Base-by-base conservation (phyloP, 1,284 basidiomycete species). In the Rhodotorula sp. region DNA sequence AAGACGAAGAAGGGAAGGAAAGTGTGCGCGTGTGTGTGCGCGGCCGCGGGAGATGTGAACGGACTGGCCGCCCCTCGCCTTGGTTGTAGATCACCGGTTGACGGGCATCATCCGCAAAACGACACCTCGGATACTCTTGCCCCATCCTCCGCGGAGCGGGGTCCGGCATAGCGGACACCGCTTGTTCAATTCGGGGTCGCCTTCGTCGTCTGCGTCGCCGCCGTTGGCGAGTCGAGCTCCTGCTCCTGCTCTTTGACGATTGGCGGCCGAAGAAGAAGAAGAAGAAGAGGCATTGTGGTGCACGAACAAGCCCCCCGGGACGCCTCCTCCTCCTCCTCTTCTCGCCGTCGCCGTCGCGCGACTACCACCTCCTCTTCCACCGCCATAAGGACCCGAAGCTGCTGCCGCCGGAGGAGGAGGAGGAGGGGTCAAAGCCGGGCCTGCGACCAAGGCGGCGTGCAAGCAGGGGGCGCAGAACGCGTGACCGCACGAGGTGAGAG, bases 401-500 rank as follows among this genome's bases (percentile, higher is more conserved):
- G 56, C 14, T 48, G 4, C 43, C 49, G 1, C 3, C 16, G 2
- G 2, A 43, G 47, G 64, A 2, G 67, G 26, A 3, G 74, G 74
- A 0, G 74, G 74, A 10, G 74, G 74, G 18, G 74, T 73, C 3
- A 73, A 56, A 2, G 72, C 64, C 18, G 71, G 69, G 16, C 72
- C 74, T 10, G 74, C 69, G 31, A 73, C 67, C 48, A 77, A 65
- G 20, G 74, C 67, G 29, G 71, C 72, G 49, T 71, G 73, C 12
- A 75, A 43, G 48, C 73, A 75, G 5, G 68, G 69, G 8, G 69
- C 78, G 65, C 71, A 78, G 69, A 78, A 78, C 18, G 73, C 72
- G 59, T 78, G 78, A 7, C 78, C 78, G 67, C 78, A 78, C 23
- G 61, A 34, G 12, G 76, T 78, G 29, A 78, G 65, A 12, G 76